A percentile compares a stretch with the other conserved stretches of the same genome.
These are phyloP conservation scores for Claviceps africana DNA, from an alignment of 2,329 filamentous ascomycete genomes.

Conservation along the genomic window DNA sequence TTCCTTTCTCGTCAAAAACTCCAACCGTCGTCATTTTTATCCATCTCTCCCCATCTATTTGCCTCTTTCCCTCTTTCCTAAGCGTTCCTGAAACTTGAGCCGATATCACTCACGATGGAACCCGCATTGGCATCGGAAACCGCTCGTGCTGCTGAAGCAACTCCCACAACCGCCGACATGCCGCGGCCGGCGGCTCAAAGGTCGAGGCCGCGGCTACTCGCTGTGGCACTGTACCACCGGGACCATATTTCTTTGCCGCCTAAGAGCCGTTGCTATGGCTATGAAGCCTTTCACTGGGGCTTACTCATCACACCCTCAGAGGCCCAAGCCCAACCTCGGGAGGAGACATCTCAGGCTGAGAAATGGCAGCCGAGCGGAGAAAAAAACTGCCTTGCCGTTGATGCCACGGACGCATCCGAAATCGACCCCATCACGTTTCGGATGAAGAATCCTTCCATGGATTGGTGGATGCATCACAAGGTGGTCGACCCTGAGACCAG, in stretches of 20 bases:
- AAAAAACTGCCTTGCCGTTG: slow-evolving; percentile 10
- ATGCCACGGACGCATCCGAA: slow-evolving; percentile 17
- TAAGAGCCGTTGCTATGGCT: slow-evolving; percentile 11
- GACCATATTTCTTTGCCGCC: slow-evolving; percentile 15
- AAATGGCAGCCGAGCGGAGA: slow-evolving; percentile 6
- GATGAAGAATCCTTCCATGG: slow-evolving; percentile 19
- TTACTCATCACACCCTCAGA: slow-evolving; percentile 15
- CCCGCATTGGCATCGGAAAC: too few species aligned
- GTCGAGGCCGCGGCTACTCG: slow-evolving; percentile 9
- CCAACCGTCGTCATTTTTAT: too few species aligned
- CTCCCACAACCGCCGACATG: background rate
- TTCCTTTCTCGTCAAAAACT: too few species aligned
- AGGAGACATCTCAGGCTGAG: too few species aligned
- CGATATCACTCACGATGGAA: too few species aligned
- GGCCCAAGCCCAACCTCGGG: too few species aligned
- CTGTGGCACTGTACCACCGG: slow-evolving; percentile 16
- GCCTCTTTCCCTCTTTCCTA: too few species aligned
- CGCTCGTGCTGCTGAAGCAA: background rate
- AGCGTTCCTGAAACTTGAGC: too few species aligned
- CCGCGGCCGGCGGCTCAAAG: background rate
- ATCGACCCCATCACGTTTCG: slow-evolving; percentile 18
- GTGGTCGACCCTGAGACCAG: slow-evolving; percentile 8
- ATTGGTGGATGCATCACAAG: slow-evolving; percentile 16
- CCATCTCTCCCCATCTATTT: too few species aligned
- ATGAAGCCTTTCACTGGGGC: slow-evolving; percentile 20